Percentiles rank a stretch among this genome's conserved stretches.
Evolutionary conservation across 2,329 filamentous ascomycete species (phyloP).

Genomic region (Pestalotiopsis sp.): DNA sequence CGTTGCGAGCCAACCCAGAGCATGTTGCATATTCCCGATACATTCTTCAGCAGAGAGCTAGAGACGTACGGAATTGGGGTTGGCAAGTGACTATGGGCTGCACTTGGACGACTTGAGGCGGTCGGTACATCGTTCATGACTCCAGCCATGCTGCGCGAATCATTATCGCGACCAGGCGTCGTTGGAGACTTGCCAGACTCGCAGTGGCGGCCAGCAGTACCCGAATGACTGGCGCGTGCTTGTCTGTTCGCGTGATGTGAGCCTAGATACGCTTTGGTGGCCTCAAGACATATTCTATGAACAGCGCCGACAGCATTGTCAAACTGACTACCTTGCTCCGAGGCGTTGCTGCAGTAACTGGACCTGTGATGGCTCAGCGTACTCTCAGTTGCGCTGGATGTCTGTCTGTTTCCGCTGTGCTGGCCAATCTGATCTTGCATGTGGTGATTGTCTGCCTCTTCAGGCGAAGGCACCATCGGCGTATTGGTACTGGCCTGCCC

Average conservation of each 20-base stretch:
- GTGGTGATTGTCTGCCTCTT: neutral
- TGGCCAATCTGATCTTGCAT: no score
- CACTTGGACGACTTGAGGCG: neutral
- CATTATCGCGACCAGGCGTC: neutral
- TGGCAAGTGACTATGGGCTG: neutral
- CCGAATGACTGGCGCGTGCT: conserved; percentile 14
- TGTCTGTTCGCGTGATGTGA: conserved; percentile 21
- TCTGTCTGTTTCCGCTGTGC: neutral
- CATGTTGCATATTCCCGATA: conserved; percentile 31
- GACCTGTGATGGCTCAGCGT: conserved; percentile 10
- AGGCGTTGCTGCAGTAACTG: conserved; percentile 16
- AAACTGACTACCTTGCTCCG: conserved; percentile 12
- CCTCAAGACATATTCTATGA: conserved; percentile 22
- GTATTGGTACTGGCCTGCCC: neutral
- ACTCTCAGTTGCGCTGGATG: conserved; percentile 1
- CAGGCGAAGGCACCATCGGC: no score
- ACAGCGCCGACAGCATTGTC: conserved; percentile 16
- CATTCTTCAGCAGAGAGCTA: conserved; percentile 31
- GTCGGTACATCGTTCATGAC: neutral
- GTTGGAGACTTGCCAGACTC: neutral
- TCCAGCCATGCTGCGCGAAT: neutral
- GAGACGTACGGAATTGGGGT: conserved; percentile 21
- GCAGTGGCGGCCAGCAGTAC: neutral
- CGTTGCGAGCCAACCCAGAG: conserved; percentile 32
- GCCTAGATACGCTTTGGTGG: conserved; percentile 22